Conservation (phyloP, 2,329 filamentous ascomycete genomes). For the Pseudogymnoascus sp. region DNA sequence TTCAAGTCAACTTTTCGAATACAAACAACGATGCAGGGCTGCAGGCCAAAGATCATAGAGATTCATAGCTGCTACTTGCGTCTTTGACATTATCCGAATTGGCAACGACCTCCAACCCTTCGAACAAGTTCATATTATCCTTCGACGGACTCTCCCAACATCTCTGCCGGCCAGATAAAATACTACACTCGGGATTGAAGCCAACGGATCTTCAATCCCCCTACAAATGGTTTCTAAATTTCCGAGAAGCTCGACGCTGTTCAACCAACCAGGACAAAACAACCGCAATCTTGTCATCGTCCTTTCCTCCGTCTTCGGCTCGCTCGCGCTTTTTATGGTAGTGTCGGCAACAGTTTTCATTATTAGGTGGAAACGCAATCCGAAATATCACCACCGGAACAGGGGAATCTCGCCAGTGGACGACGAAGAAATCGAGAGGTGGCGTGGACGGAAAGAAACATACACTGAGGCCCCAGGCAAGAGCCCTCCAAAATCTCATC, state of each 20-base stretch:
- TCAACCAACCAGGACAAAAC: neutral
- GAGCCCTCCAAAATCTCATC: conserved; percentile 17
- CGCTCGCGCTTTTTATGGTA: neutral
- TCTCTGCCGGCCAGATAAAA: neutral
- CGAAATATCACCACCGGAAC: neutral
- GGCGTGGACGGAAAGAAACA: conserved; percentile 30
- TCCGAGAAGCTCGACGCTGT: neutral
- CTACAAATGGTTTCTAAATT: neutral
- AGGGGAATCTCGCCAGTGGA: conserved; percentile 52
- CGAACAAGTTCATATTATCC: neutral
- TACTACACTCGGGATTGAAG: neutral
- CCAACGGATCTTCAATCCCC: conserved; percentile 3
- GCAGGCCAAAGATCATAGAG: neutral
- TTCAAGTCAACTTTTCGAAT: neutral
- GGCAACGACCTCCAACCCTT: neutral
- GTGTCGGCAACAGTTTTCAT: neutral
- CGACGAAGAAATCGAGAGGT: conserved; percentile 58
- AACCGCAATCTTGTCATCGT: neutral
- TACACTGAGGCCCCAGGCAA: conserved; percentile 19
- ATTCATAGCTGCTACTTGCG: neutral
- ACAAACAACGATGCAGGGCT: neutral
- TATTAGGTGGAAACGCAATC: neutral
- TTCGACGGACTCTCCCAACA: neutral
- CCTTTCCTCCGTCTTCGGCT: neutral
- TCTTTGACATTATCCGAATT: neutral